phyloP scores from a whole-genome alignment of 148 eudicot species.

The Rhododendron molle region DNA sequence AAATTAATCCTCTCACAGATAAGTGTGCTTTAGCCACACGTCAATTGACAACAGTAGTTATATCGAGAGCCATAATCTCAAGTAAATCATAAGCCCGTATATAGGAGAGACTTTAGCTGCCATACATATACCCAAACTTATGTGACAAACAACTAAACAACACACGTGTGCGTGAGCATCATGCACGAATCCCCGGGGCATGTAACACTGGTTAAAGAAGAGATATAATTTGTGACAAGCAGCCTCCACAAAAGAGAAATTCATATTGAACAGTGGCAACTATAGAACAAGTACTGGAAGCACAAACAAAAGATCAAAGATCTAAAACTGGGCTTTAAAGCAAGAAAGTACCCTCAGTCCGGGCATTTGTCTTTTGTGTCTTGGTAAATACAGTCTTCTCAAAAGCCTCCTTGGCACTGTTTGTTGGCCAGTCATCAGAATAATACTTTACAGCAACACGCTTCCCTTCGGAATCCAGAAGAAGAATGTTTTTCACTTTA shows the following conservation, averaged over 20 bases:
- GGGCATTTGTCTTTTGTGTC: slow-evolving; percentile 38
- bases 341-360: slow-evolving; percentile 29
- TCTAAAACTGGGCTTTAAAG: background rate
- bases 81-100: background rate
- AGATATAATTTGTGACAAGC: background rate
- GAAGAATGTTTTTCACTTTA: slow-evolving; percentile 30
- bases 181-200: background rate
- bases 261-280: background rate
- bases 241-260: background rate
- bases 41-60: background rate
- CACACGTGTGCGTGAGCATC: background rate
- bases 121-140: background rate
- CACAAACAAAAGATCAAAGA: background rate
- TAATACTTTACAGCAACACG: slow-evolving; percentile 41
- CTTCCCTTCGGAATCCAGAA: slow-evolving; percentile 42
- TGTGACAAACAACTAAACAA: background rate
- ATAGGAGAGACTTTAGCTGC: background rate
- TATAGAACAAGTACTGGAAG: background rate
- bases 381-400: slow-evolving; percentile 34
- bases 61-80: background rate
- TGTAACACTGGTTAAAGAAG: background rate
- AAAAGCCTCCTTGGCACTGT: slow-evolving; percentile 37
- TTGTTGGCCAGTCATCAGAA: slow-evolving; percentile 43
- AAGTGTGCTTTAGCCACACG: background rate
- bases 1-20: background rate